Percentiles rank a stretch among this genome's conserved stretches.
Conservation (phyloP, 805 yeast species). For the Saccharomycopsis schoenii region DNA sequence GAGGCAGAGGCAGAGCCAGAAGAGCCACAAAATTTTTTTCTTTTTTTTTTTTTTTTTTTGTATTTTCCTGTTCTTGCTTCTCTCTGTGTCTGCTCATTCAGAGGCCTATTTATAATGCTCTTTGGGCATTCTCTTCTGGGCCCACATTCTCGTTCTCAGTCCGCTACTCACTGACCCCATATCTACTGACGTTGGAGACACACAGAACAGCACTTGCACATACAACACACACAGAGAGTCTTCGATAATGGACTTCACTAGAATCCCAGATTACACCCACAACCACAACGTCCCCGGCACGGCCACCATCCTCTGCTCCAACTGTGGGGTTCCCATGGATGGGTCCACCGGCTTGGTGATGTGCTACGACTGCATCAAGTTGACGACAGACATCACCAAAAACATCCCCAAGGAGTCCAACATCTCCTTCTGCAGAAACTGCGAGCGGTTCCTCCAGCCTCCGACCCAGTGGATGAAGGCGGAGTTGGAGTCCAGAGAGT, state of each 20-base stretch:
- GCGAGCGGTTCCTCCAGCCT: conserved; percentile 93
- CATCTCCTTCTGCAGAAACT: conserved; percentile 89
- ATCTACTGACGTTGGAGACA: not conserved
- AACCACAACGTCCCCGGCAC: conserved; percentile 21
- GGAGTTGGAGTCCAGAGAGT: conserved; percentile 83
- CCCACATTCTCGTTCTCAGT: too few species aligned
- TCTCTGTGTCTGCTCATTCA: not conserved
- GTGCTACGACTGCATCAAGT: conserved; percentile 95
- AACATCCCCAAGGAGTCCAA: conserved; percentile 93
- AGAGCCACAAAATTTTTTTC: too few species aligned
- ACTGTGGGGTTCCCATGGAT: conserved; percentile 98
- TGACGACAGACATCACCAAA: conserved; percentile 87
- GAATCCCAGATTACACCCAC: conserved; percentile 15
- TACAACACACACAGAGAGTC: too few species aligned
- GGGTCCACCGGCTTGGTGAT: conserved; percentile 87
- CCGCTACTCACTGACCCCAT: too few species aligned
- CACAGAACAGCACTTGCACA: too few species aligned
- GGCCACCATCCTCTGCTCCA: conserved; percentile 92
- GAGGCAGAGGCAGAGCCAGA: too few species aligned
- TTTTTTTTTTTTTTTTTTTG: too few species aligned
- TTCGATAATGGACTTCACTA: conserved; percentile 15
- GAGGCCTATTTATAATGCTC: too few species aligned
- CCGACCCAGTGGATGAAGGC: conserved; percentile 91
- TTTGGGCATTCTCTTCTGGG: too few species aligned
- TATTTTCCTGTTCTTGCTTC: not conserved